Conservation (phyloP, 2,329 filamentous ascomycete genomes). For the Trichoderma afroharzianum region DNA sequence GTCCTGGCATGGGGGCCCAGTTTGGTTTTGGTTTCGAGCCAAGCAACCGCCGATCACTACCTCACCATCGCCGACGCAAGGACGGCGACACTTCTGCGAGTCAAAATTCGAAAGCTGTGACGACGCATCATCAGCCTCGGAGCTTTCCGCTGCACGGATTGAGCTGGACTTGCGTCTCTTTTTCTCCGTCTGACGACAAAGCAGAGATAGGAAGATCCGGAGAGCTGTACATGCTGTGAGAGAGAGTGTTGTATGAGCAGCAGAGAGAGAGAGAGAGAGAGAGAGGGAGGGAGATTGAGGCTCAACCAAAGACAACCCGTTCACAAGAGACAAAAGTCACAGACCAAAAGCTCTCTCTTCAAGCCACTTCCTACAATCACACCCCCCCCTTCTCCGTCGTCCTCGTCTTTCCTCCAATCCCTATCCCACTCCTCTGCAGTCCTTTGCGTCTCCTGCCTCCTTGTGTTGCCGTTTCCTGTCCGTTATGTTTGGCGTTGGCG, state of each 20-base stretch:
- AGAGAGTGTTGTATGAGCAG: not conserved
- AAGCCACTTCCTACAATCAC: constrained; percentile 4
- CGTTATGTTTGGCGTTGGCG: constrained; percentile 10
- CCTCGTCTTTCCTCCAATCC: not conserved
- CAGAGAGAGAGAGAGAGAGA: not conserved
- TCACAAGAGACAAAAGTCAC: not conserved
- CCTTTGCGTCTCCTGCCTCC: not conserved
- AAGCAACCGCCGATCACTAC: constrained; percentile 14
- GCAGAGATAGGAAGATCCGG: not conserved
- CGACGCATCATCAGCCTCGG: not conserved
- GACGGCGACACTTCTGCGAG: not conserved
- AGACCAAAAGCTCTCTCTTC: not conserved
- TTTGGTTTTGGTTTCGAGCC: not conserved
- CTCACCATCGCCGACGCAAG: constrained; percentile 1
- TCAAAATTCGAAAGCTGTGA: not conserved
- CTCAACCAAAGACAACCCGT: not conserved
- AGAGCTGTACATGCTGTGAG: not conserved
- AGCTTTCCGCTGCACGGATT: not conserved
- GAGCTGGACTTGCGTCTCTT: not conserved
- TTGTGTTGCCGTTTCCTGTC: not conserved
- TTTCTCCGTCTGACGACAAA: not conserved
- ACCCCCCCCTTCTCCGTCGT: not conserved
- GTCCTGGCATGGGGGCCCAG: constrained; percentile 6
- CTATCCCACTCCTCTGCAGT: not conserved
- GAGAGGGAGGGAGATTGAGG: not conserved